Evolutionary conservation across 176 grass and related monocot genomes (phyloP), one percentile per base, ranked within the genome.

Genomic region (Avena insularis): DNA sequence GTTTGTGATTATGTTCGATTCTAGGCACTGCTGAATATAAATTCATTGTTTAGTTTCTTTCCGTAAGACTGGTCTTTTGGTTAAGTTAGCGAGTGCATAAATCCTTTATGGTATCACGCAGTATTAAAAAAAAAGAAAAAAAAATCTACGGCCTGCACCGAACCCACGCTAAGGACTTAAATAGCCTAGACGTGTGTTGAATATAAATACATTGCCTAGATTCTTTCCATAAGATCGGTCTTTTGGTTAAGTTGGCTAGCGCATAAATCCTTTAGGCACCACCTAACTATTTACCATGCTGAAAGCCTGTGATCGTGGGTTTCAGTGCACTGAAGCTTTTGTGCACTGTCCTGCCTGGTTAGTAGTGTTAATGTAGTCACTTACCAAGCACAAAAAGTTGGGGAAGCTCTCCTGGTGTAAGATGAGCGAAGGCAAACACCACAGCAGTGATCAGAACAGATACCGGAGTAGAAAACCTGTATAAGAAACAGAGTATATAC

Each of bases 351-450:
- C 70, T 87, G 56, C 23, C 80, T 23, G 71, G 8, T 69, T 58
- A 53, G 59, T 71, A 46, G 8, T 48, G 9, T 12, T 19, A 72
- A 2, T 15, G 12, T 20, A 78, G 45, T 25, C 9, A 84, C 83
- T 79, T 94, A 98, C 96, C 96, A 86, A 96, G 93, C 51, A 94
- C 46, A 90, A 98, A 96, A 50, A 98, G 85, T 73, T 96, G 96
- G 10, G 90, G 93, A 87, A 98, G 93, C 88, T 98, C 96, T 78
- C 93, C 94, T 56, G 96, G 96, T 83, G 96, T 96, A 48, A 98
- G 60, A 87, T 98, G 96, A 86, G 96, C 90, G n/a, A 96, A 64
- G 19, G 93, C 90, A 88, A 98, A 98, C 78, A 93, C 5, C 79
- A 89, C 90, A 83, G 96, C 92, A 13, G 86, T 94, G 71, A 98